Evolutionary conservation across 306 rosid species (phyloP), one percentile per base, ranked within the genome.

Genomic region (Lagenaria siceraria): DNA sequence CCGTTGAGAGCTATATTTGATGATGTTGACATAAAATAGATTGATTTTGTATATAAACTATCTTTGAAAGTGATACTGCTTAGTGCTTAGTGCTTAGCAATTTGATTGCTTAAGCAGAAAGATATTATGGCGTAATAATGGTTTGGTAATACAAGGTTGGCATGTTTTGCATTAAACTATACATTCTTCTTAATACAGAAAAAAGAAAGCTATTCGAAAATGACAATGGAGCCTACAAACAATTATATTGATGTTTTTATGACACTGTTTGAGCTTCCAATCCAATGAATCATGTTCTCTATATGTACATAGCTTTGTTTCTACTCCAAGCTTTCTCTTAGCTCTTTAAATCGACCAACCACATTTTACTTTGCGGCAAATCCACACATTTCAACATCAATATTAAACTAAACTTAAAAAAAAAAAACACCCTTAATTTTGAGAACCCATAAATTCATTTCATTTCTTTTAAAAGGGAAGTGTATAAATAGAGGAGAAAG

Each of bases 301-400:
- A 21, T n/a, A 21, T 12, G 38, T 22, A 48, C 55, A 69, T 75
- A 80, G 43, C 91, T 84, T 83, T 77, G 89, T 84, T 86, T 85
- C 78, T 80, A 88, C 77, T 77, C 87, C 83, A 88, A 88, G 91
- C 73, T 82, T 84, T 69, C 52, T 13, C 43, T 22, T 15, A 62
- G 42, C 64, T 74, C 58, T 46, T 75, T 75, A 24, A 48, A n/a
- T n/a, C n/a, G n/a, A 59, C 77, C 74, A 52, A 77, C 82, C 17
- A 31, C 72, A 29, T 76, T 72, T 83, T 76, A 83, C 91, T 85
- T 85, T 73, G 75, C 76, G 18, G 80, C 24, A 78, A 87, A 83
- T 80, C 77, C 87, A 85, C 75, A 73, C 74, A 68, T 36, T 40
- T 68, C 52, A 68, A 43, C 59, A 25, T 25, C 42, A 35, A 17